A percentile compares a stretch with the other conserved stretches of the same genome.
Conservation (phyloP, 2,329 filamentous ascomycete species). For the Beauveria varroae region DNA sequence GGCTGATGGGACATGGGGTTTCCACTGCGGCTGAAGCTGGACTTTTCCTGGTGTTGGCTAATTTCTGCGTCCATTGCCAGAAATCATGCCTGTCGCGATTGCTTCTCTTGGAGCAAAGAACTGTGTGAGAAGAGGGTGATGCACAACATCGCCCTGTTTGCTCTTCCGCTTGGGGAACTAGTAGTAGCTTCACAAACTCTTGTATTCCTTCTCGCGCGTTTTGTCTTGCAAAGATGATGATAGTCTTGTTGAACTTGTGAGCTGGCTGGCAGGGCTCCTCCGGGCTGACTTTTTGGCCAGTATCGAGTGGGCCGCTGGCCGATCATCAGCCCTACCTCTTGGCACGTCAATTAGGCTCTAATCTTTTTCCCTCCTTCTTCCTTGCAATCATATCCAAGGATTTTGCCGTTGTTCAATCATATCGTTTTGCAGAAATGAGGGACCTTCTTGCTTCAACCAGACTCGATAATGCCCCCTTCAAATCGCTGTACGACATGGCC, state of each 20-base stretch:
- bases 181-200: neutral
- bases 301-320: neutral
- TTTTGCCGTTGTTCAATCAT: neutral
- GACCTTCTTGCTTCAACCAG: neutral
- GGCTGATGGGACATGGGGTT: neutral
- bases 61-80: neutral
- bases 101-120: neutral
- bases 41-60: neutral
- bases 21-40: conserved; percentile 4
- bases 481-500: neutral
- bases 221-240: neutral
- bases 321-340: conserved; percentile 1
- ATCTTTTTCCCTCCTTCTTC: too few species aligned
- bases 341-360: neutral
- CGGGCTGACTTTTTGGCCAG: neutral
- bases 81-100: too few species aligned
- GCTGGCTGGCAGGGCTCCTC: neutral
- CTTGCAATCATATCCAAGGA: neutral
- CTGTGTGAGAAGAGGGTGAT: too few species aligned
- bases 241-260: neutral
- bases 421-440: neutral
- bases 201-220: neutral
- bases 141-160: too few species aligned
- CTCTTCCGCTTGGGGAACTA: too few species aligned
- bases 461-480: neutral